phyloP scores from a whole-genome alignment of 345 rosid species.

The Pistacia vera region DNA sequence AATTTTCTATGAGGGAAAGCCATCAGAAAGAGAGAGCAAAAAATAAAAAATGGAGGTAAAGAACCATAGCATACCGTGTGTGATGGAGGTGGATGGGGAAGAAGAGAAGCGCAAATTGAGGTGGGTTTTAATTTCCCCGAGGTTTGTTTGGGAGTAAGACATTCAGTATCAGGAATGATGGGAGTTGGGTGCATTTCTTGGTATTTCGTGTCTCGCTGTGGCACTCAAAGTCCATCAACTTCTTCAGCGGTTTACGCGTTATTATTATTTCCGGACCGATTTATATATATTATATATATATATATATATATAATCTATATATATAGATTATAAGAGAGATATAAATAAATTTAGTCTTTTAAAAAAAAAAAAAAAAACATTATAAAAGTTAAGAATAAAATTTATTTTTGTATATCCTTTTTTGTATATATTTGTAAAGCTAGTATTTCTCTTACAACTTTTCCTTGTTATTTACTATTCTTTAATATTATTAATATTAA shows the following conservation, averaged over 20 bases:
- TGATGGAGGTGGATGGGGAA: background rate
- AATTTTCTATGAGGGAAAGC: background rate
- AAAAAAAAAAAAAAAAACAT: too few species aligned
- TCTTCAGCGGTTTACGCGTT: conserved; percentile 21
- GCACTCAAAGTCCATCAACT: conserved; percentile 13
- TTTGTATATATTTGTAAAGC: too few species aligned
- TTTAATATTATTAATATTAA: too few species aligned
- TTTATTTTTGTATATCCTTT: too few species aligned
- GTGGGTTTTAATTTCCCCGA: background rate
- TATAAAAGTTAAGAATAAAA: too few species aligned
- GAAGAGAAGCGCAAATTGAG: background rate
- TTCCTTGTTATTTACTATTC: too few species aligned
- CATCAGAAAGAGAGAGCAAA: conserved; percentile 12
- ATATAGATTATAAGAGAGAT: too few species aligned
- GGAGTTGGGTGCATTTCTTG: conserved; percentile 16
- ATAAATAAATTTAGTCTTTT: too few species aligned
- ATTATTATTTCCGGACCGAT: background rate
- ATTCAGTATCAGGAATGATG: conserved; percentile 7
- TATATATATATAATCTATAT: too few species aligned
- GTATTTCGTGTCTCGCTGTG: conserved; percentile 10
- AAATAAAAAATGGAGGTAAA: conserved; percentile 1
- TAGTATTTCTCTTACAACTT: too few species aligned
- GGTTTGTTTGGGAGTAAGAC: background rate
- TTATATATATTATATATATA: too few species aligned
- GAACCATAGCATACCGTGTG: background rate